Evolutionary conservation across 2,329 filamentous ascomycete genomes (phyloP).

Genomic region (Phialocephala subalpina): DNA sequence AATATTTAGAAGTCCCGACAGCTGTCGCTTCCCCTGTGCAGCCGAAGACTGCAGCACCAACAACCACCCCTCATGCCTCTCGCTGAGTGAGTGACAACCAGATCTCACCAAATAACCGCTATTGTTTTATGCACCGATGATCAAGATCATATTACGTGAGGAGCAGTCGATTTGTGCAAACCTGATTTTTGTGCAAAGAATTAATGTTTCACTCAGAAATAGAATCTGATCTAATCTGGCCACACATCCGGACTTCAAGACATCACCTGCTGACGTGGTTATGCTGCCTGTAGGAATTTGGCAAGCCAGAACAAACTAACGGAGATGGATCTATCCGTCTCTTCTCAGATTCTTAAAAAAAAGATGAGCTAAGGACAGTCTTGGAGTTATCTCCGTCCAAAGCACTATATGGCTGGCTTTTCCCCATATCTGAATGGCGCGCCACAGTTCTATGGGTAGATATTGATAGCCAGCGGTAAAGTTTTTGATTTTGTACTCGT

Average conservation of each 20-base stretch:
- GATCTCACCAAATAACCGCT: slow-evolving; percentile 4
- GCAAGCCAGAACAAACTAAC: not conserved
- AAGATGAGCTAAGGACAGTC: not conserved
- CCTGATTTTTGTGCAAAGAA: not conserved
- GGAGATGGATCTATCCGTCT: slow-evolving; percentile 1
- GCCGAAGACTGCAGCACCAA: not conserved
- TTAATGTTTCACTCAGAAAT: not conserved
- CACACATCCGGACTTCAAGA: not conserved
- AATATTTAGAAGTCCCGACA: not conserved
- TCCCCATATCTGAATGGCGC: not conserved
- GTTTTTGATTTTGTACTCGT: not conserved
- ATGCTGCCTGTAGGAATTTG: not conserved
- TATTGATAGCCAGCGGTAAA: slow-evolving; percentile 6
- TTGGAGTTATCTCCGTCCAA: not conserved
- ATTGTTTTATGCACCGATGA: slow-evolving; percentile 4
- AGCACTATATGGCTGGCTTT: not conserved
- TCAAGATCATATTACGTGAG: slow-evolving; percentile 5
- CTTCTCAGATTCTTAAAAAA: slow-evolving; percentile 7
- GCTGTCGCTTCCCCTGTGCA: not conserved
- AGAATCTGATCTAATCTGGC: slow-evolving; percentile 11
- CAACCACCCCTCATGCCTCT: not conserved
- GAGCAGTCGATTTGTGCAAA: slow-evolving; percentile 4
- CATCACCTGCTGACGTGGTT: slow-evolving; percentile 1
- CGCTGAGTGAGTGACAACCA: not conserved
- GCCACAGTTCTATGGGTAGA: not conserved